Base-by-base conservation (phyloP, 495 filamentous ascomycete genomes). In the Lophiotrema nucula region DNA sequence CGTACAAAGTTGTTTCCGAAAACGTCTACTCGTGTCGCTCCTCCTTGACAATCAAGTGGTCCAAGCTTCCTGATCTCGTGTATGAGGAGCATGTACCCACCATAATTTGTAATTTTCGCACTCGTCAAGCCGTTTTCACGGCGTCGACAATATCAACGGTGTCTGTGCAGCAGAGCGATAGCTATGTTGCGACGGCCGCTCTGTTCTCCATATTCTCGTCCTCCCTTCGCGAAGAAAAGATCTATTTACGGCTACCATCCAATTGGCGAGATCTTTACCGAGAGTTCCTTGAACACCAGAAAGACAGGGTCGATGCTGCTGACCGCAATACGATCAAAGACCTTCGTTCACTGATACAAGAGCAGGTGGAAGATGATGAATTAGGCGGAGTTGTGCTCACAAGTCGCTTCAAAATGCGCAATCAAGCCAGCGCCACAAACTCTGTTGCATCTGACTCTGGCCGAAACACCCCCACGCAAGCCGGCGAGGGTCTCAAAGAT, bases 261-360 rank as follows among this genome's bases (percentile, higher is more conserved):
- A 76, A 82, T 3, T 97, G 90, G 88, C 82, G 91, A 66, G 89
- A 92, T 44, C 73, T 97, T 12, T 97, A 88, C 86, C 77, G 79
- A 1, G 91, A 97, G 64, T 79, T 95, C 52, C 79, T 84, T 0
- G 81, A 80, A 28, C 68, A 78, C 27, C 89, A 83, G 65, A 89
- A 88, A 71, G 76, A 77, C 28, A 83, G 85, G 62, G 74, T 78
- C 13, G 85, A 92, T 67, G 80, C 82, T 25, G 66, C 71, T 13
- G 92, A 97, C 66, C 84, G 89, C 42, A 64, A 74, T 18, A 73
- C 75, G 1, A 72, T 97, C 27, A 79, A 79, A 42, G 72, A 76
- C n/a, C 67, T 92, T 44, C 77, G 82, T n/a, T 73, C 75, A 27
- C 65, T 89, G 16, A 75, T 91, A 27, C 76, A 80, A 24, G 76